These are phyloP conservation scores for Lotus japonicus DNA, from an alignment of 306 rosid species.

Conservation along the genomic window DNA sequence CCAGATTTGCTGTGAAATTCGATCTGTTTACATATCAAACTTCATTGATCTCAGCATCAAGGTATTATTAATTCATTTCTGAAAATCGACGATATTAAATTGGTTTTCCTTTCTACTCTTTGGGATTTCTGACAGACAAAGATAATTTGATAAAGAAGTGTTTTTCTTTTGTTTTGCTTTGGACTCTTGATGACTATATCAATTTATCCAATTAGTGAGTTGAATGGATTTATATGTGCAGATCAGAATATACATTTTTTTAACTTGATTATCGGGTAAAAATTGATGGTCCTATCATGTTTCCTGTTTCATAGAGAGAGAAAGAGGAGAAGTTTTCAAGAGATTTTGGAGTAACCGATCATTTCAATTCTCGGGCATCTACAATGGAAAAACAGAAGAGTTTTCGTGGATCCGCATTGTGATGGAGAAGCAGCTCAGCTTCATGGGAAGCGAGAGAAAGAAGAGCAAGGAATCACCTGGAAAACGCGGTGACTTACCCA, in stretches of 20 bases:
- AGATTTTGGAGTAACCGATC: conserved; percentile 31
- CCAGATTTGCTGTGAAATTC: conserved; percentile 13
- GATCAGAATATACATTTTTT: not conserved
- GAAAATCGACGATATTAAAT: not conserved
- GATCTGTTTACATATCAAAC: conserved; percentile 12
- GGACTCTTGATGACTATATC: not conserved
- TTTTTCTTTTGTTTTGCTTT: not conserved
- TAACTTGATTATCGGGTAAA: not conserved
- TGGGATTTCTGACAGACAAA: not conserved
- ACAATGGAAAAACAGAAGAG: conserved; percentile 77
- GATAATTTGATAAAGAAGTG: not conserved
- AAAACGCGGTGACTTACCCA: conserved; percentile 41
- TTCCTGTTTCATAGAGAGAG: not conserved
- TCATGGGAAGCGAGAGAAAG: conserved; percentile 34
- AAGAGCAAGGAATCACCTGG: conserved; percentile 54
- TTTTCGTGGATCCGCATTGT: conserved; percentile 57
- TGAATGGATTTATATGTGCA: not conserved
- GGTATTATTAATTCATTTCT: conserved; percentile 14
- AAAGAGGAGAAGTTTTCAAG: not conserved
- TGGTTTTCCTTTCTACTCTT: conserved; percentile 7
- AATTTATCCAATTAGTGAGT: not conserved
- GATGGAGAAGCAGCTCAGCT: conserved; percentile 47
- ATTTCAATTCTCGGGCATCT: conserved; percentile 20
- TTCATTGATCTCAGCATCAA: conserved; percentile 18
- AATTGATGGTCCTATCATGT: conserved; percentile 3